Evolutionary conservation across 495 filamentous ascomycete species (phyloP), one percentile per base, ranked within the genome.

Genomic region (Clohesyomyces aquaticus): DNA sequence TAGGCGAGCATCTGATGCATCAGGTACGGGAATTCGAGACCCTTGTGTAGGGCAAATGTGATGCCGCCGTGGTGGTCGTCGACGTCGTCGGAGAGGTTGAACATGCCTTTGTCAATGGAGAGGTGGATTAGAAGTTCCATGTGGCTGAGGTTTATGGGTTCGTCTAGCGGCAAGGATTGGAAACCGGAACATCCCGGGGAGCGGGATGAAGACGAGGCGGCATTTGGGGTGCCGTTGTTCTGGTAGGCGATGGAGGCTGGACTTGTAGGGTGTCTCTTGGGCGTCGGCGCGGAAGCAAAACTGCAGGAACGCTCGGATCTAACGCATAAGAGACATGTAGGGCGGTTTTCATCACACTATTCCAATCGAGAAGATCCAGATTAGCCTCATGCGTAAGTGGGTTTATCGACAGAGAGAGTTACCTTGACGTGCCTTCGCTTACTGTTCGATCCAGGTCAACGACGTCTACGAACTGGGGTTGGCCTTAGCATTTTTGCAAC

Each of bases 341-440:
- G 75, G 10, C 75, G 68, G 28, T 68, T 59, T 56, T 75, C 75
- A 53, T 77, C 75, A 55, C 75, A 77, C 75, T 77, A 41, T 18
- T 48, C 4, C 3, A 14, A 28, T 55, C n/a, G 28, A n/a, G 49
- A 45, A 18, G 22, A 46, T 12, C 26, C 23, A 2, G 25, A 25
- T 29, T 67, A 25, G 43, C 25, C 19, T 8, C 9, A 8, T 3
- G 43, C 14, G 32, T 38, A 38, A 38, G 32, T 14, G 45, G n/a
- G n/a, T n/a, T n/a, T 50, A 27, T 43, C 29, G 28, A 47, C 21
- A 48, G 4, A 16, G 28, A 2, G 26, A 23, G 49, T 19, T 57
- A 75, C 72, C 66, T 78, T 78, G 49, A 78, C 72, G 61, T 78
- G 76, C 12, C 75, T 74, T 28, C 66, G 65, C 47, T 78, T 78